Percentiles rank a stretch among this genome's conserved stretches.
phyloP scores from a whole-genome alignment of 768 basidiomycete genomes.

The Artomyces pyxidatus region DNA sequence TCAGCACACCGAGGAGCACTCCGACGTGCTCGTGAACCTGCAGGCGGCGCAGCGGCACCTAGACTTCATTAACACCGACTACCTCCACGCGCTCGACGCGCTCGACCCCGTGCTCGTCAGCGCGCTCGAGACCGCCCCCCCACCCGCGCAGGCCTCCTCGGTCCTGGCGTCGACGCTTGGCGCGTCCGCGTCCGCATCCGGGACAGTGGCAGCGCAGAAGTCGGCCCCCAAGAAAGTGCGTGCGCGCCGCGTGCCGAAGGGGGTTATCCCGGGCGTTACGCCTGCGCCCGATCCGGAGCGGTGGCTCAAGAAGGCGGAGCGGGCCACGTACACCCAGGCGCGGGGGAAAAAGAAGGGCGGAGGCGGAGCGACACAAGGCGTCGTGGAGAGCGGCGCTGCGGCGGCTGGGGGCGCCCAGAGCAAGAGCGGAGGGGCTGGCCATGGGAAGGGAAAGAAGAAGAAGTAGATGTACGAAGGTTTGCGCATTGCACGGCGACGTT shows the following conservation, averaged over 20 bases:
- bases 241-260: conserved; percentile 60
- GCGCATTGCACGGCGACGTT: not conserved
- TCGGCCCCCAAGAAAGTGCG: conserved; percentile 38
- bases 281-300: conserved; percentile 81
- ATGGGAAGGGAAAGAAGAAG: conserved; percentile 66
- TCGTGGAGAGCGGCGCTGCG: conserved; percentile 29
- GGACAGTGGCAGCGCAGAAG: conserved; percentile 27
- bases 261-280: conserved; percentile 72
- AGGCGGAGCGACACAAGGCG: conserved; percentile 66
- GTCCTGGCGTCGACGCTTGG: conserved; percentile 19
- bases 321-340: conserved; percentile 45
- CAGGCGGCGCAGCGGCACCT: conserved; percentile 74
- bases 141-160: conserved; percentile 38
- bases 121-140: conserved; percentile 53
- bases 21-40: conserved; percentile 82
- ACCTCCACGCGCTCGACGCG: conserved; percentile 52
- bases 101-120: conserved; percentile 44
- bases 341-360: conserved; percentile 48
- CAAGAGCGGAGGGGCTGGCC: conserved; percentile 34
- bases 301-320: conserved; percentile 83
- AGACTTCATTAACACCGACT: conserved; percentile 73
- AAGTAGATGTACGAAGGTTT: not conserved
- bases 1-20: conserved; percentile 80
- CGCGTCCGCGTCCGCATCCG: conserved; percentile 23
- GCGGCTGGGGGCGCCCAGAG: conserved; percentile 25